phyloP scores from a whole-genome alignment of 225 moss, liverwort and hornwort genomes.

The Physcomitrium patens region DNA sequence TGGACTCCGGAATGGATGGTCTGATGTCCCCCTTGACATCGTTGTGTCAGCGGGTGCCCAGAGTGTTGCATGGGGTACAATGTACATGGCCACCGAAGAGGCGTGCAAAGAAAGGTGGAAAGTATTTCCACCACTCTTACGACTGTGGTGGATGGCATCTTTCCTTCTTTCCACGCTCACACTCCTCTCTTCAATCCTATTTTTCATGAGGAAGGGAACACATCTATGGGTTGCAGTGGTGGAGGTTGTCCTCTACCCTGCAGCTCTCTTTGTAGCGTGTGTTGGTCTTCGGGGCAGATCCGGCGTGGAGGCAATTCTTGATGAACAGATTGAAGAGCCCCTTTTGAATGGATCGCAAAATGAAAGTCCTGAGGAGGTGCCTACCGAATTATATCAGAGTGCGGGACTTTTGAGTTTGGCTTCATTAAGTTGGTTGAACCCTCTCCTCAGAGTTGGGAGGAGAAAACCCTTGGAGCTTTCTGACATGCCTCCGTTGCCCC shows the following conservation, averaged over 20 bases:
- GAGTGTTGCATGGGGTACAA: slow-evolving; percentile 45
- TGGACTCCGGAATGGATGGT: slow-evolving; percentile 44
- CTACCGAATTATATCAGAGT: slow-evolving; percentile 59
- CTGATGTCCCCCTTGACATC: slow-evolving; percentile 38
- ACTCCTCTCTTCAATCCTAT: slow-evolving; percentile 33
- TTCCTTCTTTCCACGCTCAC: slow-evolving; percentile 44
- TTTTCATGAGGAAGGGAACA: slow-evolving; percentile 16
- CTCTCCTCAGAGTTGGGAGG: slow-evolving; percentile 61
- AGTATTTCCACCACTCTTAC: slow-evolving; percentile 39
- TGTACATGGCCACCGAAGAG: slow-evolving; percentile 40
- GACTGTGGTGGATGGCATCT: slow-evolving; percentile 54
- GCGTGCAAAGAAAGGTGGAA: slow-evolving; percentile 32
- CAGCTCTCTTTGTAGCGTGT: slow-evolving; percentile 43
- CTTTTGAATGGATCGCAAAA: slow-evolving; percentile 40
- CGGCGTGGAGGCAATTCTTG: slow-evolving; percentile 36
- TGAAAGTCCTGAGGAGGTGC: slow-evolving; percentile 28
- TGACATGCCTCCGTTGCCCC: slow-evolving; percentile 65
- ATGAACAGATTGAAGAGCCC: slow-evolving; percentile 45
- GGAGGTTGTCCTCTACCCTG: slow-evolving; percentile 47
- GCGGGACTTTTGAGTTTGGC: slow-evolving; percentile 58
- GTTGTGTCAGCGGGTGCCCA: slow-evolving; percentile 34
- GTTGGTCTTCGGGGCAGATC: slow-evolving; percentile 46
- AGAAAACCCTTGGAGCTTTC: slow-evolving; percentile 70
- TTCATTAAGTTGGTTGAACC: slow-evolving; percentile 68
- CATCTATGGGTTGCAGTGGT: slow-evolving; percentile 34